phyloP scores from a whole-genome alignment of 192 early-diverging fungal species.

The Mortierella hygrophila region DNA sequence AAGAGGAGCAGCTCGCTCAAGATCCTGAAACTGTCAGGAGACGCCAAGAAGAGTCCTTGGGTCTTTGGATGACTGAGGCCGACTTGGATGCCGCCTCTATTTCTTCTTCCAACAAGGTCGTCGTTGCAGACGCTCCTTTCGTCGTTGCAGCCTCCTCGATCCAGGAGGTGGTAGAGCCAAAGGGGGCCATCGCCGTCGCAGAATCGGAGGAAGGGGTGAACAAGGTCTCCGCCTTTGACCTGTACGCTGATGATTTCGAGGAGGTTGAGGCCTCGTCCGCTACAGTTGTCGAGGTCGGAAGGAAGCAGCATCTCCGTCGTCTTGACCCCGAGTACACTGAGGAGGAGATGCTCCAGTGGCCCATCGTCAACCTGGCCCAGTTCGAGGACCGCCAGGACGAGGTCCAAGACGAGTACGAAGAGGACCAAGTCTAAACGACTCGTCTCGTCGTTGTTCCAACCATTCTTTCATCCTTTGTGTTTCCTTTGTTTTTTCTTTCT shows the following conservation, averaged over 20 bases:
- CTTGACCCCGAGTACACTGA: conserved; percentile 22
- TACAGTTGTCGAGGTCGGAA: not conserved
- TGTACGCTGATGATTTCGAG: conserved; percentile 38
- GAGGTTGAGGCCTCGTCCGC: conserved; percentile 18
- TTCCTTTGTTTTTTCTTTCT: not conserved
- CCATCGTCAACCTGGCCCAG: conserved; percentile 22
- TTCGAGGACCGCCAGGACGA: conserved; percentile 46
- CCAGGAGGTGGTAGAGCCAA: not conserved
- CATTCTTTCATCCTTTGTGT: not conserved
- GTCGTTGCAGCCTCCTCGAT: not conserved
- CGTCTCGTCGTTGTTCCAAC: not conserved
- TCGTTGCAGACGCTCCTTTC: not conserved
- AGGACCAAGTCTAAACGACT: not conserved
- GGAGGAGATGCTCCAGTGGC: conserved; percentile 51
- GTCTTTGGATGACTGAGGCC: conserved; percentile 49
- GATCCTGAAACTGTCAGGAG: conserved; percentile 38
- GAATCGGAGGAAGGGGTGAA: not conserved
- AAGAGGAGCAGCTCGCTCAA: conserved; percentile 30
- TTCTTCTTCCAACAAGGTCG: not conserved
- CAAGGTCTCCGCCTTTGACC: conserved; percentile 18
- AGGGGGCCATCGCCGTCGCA: not conserved
- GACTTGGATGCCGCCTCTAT: conserved; percentile 21
- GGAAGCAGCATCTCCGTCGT: conserved; percentile 10
- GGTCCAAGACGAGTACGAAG: conserved; percentile 37
- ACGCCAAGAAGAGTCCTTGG: conserved; percentile 40